Evolutionary conservation across 768 basidiomycete species (phyloP).

Genomic region (Tubosaeta sp.): DNA sequence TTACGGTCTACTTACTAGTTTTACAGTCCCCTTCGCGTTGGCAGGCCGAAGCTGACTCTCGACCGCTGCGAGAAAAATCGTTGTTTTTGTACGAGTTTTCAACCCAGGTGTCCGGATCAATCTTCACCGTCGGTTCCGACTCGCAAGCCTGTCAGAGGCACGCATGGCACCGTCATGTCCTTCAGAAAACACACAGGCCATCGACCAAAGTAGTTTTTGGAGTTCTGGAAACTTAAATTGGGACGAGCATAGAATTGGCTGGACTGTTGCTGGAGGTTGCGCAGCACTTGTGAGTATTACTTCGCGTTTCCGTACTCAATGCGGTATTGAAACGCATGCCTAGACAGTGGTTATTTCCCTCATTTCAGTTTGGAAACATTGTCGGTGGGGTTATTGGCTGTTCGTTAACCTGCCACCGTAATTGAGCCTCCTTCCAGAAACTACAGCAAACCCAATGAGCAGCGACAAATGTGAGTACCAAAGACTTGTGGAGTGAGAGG

Average conservation of each 20-base stretch:
- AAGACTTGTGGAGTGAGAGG: background rate
- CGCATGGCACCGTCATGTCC: slow-evolving; percentile 39
- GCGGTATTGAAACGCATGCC: background rate
- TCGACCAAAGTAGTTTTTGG: slow-evolving; percentile 69
- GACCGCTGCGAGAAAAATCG: slow-evolving; percentile 1
- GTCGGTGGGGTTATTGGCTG: slow-evolving; percentile 43
- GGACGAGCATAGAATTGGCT: slow-evolving; percentile 65
- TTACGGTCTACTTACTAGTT: background rate
- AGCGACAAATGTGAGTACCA: slow-evolving; percentile 69
- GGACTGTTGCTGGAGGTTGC: slow-evolving; percentile 66
- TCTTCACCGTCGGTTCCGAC: background rate
- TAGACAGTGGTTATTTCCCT: slow-evolving; percentile 61
- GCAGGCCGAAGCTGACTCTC: slow-evolving; percentile 6
- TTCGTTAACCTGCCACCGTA: background rate
- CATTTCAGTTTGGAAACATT: slow-evolving; percentile 55
- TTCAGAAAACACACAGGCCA: slow-evolving; percentile 42
- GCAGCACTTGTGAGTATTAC: slow-evolving; percentile 45
- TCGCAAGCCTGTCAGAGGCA: background rate
- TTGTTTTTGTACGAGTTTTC: slow-evolving; percentile 7
- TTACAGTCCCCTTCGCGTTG: background rate
- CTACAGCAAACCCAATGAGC: slow-evolving; percentile 66
- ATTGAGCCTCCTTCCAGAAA: slow-evolving; percentile 42
- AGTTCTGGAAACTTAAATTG: slow-evolving; percentile 47
- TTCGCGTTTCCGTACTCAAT: background rate
- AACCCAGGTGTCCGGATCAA: background rate